Evolutionary conservation across 441 rosid genomes (phyloP).

Genomic region (Adansonia rubrostipa): DNA sequence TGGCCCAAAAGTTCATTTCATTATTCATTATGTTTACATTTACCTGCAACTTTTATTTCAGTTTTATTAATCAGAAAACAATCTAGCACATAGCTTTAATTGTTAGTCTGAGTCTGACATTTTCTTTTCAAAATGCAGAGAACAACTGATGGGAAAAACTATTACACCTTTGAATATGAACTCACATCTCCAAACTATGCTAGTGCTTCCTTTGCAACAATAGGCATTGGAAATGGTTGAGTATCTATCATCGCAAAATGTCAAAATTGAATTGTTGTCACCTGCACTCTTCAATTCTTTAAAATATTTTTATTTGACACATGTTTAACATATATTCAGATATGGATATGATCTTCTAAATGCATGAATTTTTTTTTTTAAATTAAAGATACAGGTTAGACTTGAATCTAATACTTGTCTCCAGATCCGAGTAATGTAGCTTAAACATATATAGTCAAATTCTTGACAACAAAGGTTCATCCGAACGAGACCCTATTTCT

Average conservation of each 20-base stretch:
- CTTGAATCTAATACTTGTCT: too few species aligned
- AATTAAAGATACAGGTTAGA: too few species aligned
- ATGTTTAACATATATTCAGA: too few species aligned
- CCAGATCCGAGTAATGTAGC: too few species aligned
- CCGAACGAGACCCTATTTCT: too few species aligned
- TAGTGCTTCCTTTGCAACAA: constrained; percentile 70
- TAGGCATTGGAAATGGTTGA: constrained; percentile 81
- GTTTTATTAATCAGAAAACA: background rate
- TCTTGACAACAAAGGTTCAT: too few species aligned
- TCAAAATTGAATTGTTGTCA: background rate
- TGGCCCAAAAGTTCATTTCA: too few species aligned
- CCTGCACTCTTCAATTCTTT: background rate
- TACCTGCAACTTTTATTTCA: background rate
- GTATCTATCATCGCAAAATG: background rate
- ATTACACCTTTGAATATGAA: constrained; percentile 78
- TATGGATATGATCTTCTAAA: too few species aligned
- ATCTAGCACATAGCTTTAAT: too few species aligned
- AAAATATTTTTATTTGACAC: background rate
- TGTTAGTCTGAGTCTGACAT: background rate
- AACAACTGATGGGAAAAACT: constrained; percentile 67
- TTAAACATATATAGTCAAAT: too few species aligned
- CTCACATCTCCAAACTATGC: constrained; percentile 72
- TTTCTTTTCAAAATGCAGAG: constrained; percentile 50
- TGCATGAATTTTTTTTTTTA: too few species aligned
- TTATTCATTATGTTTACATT: too few species aligned